Evolutionary conservation across 2,329 filamentous ascomycete genomes (phyloP).

Genomic region (Colletotrichum somersetense): DNA sequence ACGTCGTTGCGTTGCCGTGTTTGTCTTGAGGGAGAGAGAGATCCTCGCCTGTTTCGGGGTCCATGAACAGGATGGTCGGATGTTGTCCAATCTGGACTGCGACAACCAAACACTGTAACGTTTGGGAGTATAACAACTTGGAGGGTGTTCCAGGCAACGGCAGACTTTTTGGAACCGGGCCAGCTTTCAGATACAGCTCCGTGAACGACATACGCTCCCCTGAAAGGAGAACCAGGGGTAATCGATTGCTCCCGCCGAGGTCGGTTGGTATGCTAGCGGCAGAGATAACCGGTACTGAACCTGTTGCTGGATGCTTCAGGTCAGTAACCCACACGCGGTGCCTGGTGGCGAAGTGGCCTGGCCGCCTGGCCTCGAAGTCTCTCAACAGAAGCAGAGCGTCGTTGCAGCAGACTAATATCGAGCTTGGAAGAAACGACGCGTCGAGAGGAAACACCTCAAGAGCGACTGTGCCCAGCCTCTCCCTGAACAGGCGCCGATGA

Average conservation of each 20-base stretch:
- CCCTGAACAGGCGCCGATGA: constrained; percentile 46
- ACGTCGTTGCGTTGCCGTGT: constrained; percentile 56
- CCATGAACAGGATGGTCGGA: constrained; percentile 68
- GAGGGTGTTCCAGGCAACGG: constrained; percentile 61
- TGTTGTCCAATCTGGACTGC: constrained; percentile 58
- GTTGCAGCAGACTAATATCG: constrained; percentile 63
- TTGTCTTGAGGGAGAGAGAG: constrained; percentile 62
- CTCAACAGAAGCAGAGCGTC: constrained; percentile 59
- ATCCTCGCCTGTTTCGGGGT: constrained; percentile 65
- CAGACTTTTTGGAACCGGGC: constrained; percentile 64
- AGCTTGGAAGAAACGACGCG: constrained; percentile 11
- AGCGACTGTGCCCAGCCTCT: constrained; percentile 54
- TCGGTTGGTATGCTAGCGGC: constrained; percentile 58
- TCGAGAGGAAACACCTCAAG: constrained; percentile 50
- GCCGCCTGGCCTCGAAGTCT: constrained; percentile 49
- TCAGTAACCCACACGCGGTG: constrained; percentile 66
- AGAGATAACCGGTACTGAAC: constrained; percentile 62
- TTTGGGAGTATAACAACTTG: constrained; percentile 67
- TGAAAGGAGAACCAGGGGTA: constrained; percentile 63
- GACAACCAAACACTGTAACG: constrained; percentile 66
- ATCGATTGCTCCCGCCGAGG: constrained; percentile 54
- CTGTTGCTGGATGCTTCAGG: constrained; percentile 58
- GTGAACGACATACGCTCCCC: constrained; percentile 65
- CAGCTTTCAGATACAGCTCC: constrained; percentile 60
- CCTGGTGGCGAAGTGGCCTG: constrained; percentile 54